A percentile compares a stretch with the other conserved stretches of the same genome.
Evolutionary conservation across 345 rosid genomes (phyloP).

Genomic region (Barbarea vulgaris): DNA sequence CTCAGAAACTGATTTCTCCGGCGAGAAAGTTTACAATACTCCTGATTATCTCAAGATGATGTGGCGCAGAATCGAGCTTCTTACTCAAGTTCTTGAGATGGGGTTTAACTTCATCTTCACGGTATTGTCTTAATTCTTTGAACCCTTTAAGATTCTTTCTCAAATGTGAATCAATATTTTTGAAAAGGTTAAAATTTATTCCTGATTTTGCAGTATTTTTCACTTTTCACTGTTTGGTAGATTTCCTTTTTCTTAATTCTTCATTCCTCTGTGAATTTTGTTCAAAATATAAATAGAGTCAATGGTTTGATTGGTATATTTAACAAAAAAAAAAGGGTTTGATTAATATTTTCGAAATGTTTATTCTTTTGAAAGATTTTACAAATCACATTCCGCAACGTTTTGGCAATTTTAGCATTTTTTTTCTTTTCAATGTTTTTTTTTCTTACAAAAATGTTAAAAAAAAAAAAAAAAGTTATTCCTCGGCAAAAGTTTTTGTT

Average conservation of each 20-base stretch:
- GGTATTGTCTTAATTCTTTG: slow-evolving; percentile 41
- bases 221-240: background rate
- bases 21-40: slow-evolving; percentile 60
- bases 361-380: background rate
- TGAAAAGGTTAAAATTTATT: background rate
- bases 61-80: slow-evolving; percentile 69
- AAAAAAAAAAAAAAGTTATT: background rate
- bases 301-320: no score
- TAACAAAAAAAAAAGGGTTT: no score
- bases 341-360: background rate
- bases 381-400: background rate
- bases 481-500: background rate
- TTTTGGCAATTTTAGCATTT: background rate
- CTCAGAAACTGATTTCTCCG: slow-evolving; percentile 46
- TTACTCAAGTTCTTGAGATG: slow-evolving; percentile 52
- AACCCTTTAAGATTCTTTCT: background rate
- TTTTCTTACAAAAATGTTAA: no score
- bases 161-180: background rate
- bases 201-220: background rate
- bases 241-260: no score
- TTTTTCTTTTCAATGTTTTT: no score
- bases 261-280: background rate
- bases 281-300: no score
- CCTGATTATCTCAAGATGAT: slow-evolving; percentile 64
- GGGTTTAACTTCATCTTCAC: slow-evolving; percentile 74